phyloP scores from a whole-genome alignment of 2,329 filamentous ascomycete genomes.

The Cryoendolithus antarcticus region DNA sequence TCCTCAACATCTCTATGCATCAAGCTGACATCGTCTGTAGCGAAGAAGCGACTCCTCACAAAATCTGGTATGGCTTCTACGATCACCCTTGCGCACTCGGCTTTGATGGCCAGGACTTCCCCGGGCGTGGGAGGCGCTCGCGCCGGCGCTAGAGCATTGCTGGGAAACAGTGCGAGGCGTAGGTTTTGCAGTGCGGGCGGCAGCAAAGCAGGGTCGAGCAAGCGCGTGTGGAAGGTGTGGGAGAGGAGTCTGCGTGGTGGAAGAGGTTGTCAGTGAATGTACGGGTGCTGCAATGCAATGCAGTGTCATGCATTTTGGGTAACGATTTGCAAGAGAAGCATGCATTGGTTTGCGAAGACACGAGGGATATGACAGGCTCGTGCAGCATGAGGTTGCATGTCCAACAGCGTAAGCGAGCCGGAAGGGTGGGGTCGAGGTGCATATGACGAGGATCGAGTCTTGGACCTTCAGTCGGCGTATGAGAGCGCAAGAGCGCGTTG shows the following conservation, averaged over 20 bases:
- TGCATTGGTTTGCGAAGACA: too few species aligned
- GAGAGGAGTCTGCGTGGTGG: slow-evolving; percentile 2
- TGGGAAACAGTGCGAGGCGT: slow-evolving; percentile 73
- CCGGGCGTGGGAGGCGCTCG: slow-evolving; percentile 47
- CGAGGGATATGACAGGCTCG: too few species aligned
- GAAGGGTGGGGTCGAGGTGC: too few species aligned
- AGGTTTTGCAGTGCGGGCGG: slow-evolving; percentile 49
- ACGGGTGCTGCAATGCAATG: too few species aligned
- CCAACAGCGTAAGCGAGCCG: too few species aligned
- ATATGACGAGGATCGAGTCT: too few species aligned
- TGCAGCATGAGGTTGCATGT: too few species aligned
- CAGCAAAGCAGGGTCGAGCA: slow-evolving; percentile 25
- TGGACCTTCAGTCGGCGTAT: too few species aligned
- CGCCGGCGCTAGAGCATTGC: slow-evolving; percentile 60
- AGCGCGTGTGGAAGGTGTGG: slow-evolving; percentile 4
- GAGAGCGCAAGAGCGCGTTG: too few species aligned
- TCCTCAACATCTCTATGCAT: slow-evolving; percentile 37
- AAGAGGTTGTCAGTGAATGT: not conserved
- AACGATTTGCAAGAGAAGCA: too few species aligned
- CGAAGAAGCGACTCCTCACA: slow-evolving; percentile 34
- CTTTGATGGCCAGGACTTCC: slow-evolving; percentile 50
- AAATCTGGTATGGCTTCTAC: slow-evolving; percentile 35
- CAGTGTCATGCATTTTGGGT: too few species aligned
- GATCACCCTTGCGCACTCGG: slow-evolving; percentile 52
- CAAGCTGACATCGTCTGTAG: slow-evolving; percentile 15